These are phyloP conservation scores for Phytophthora chlamydospora DNA, from an alignment of 352 stramenopile genomes.

Conservation along the genomic window DNA sequence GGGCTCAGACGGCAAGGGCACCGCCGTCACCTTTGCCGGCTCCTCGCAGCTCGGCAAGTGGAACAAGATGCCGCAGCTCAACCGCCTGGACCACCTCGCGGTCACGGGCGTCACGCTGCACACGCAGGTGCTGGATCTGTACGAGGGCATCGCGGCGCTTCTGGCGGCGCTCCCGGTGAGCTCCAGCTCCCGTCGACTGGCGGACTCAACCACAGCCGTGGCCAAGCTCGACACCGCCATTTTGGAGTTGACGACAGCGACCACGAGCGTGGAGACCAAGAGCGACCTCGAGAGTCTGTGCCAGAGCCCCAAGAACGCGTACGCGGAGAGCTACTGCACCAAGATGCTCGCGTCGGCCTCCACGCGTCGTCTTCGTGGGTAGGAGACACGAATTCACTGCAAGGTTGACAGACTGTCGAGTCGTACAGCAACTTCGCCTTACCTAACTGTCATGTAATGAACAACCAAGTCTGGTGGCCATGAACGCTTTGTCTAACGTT, in stretches of 20 bases:
- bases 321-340: conserved; percentile 43
- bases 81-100: conserved; percentile 52
- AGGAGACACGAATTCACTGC: neutral
- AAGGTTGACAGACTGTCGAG: conserved; percentile 3
- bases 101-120: conserved; percentile 51
- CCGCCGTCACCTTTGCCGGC: conserved; percentile 32
- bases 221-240: conserved; percentile 36
- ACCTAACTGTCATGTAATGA: conserved; percentile 13
- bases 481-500: conserved; percentile 3
- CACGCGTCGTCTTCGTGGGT: conserved; percentile 29
- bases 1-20: conserved; percentile 38
- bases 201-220: conserved; percentile 29
- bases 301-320: conserved; percentile 34
- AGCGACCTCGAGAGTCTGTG: conserved; percentile 37
- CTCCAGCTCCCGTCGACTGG: conserved; percentile 22
- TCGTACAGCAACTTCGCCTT: conserved; percentile 3
- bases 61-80: conserved; percentile 57
- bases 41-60: conserved; percentile 49
- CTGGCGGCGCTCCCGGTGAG: conserved; percentile 31
- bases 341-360: conserved; percentile 39
- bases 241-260: conserved; percentile 30
- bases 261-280: conserved; percentile 40
- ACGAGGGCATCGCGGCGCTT: conserved; percentile 38
- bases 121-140: conserved; percentile 47
- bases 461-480: conserved; percentile 7